Conservation (phyloP, 106 monocot genomes). For the Acorus calamus region DNA sequence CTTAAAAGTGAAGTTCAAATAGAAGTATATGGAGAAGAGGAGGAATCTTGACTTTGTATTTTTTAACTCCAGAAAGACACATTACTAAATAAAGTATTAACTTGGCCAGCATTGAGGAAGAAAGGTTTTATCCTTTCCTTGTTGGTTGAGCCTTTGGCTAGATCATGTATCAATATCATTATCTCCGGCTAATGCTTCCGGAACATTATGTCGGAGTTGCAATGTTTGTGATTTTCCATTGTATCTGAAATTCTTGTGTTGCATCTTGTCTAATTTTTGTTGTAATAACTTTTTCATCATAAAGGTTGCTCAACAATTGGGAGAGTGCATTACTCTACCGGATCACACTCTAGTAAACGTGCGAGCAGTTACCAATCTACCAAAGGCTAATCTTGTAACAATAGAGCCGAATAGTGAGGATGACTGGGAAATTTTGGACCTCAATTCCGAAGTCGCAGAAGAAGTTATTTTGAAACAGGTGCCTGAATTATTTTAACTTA, state of each 20-base stretch:
- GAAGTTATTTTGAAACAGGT: constrained; percentile 85
- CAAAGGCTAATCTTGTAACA: constrained; percentile 49
- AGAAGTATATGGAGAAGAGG: too few relatives aligned
- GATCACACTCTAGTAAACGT: constrained; percentile 43
- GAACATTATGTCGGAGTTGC: too few relatives aligned
- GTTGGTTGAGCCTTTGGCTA: too few relatives aligned
- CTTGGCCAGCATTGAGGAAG: too few relatives aligned
- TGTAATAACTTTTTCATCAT: background rate
- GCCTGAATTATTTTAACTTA: background rate
- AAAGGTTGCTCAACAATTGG: constrained; percentile 55
- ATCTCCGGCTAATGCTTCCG: too few relatives aligned
- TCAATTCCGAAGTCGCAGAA: constrained; percentile 76
- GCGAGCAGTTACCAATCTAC: constrained; percentile 39
- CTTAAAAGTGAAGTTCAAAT: too few relatives aligned
- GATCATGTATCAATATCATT: too few relatives aligned
- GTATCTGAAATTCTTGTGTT: background rate
- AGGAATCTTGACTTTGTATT: too few relatives aligned
- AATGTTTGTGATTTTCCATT: background rate
- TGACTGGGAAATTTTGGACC: constrained; percentile 98
- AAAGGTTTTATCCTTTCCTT: too few relatives aligned
- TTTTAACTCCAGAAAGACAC: too few relatives aligned
- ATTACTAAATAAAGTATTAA: too few relatives aligned
- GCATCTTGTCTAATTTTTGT: background rate
- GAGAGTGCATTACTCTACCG: constrained; percentile 66
- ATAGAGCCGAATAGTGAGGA: constrained; percentile 79